These are phyloP conservation scores for Ramalina intermedia DNA, from an alignment of 495 filamentous ascomycete species.

Conservation along the genomic window DNA sequence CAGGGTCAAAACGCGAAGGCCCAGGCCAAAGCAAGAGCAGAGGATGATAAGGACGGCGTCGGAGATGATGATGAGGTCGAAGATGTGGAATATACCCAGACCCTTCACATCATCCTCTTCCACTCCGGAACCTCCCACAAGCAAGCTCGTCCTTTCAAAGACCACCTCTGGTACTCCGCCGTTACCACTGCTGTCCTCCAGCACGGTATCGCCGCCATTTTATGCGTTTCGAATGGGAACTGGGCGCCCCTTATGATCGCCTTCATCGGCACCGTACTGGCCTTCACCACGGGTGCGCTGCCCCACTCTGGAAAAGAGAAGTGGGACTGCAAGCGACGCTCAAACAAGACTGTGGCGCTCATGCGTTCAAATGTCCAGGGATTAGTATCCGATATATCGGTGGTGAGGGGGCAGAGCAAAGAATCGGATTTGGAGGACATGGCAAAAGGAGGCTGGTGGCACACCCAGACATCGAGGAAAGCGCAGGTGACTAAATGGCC, in stretches of 20 bases:
- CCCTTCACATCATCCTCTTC: conserved; percentile 14
- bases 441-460: conserved; percentile 4
- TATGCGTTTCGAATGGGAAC: conserved; percentile 24
- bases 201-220: conserved; percentile 31
- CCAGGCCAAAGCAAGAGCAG: background rate
- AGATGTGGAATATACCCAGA: background rate
- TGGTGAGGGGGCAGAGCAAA: conserved; percentile 21
- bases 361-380: conserved; percentile 32
- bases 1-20: background rate
- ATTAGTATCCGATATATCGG: conserved; percentile 21
- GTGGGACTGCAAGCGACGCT: conserved; percentile 25
- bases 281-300: conserved; percentile 21
- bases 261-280: conserved; percentile 23
- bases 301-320: conserved; percentile 39
- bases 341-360: conserved; percentile 21
- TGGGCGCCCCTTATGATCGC: conserved; percentile 34
- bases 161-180: conserved; percentile 24
- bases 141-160: conserved; percentile 8
- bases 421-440: conserved; percentile 30
- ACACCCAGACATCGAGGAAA: too few relatives aligned
- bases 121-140: background rate
- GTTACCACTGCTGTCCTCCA: conserved; percentile 26
- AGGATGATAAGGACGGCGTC: background rate
- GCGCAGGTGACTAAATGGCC: background rate
- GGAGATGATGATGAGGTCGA: too few relatives aligned